Evolutionary conservation across 352 stramenopile genomes (phyloP), one percentile per base, ranked within the genome.

Genomic region (Halophytophthora polymorphica): DNA sequence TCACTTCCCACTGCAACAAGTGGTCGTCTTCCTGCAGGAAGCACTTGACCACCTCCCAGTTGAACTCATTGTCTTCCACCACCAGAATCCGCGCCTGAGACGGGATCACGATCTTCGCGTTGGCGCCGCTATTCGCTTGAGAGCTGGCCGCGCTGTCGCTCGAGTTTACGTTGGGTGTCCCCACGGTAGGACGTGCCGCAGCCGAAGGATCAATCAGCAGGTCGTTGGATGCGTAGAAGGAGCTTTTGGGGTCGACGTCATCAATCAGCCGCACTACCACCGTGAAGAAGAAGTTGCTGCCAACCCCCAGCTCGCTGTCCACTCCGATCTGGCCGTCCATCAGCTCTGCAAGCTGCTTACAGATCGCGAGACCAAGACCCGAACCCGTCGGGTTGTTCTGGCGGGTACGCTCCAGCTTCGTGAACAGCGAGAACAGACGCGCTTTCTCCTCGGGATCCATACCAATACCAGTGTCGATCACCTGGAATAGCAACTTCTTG

Each of bases 321-420:
- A 96, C 81, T 42, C 86, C 83, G 46, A 96, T 94, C 33, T 84
- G 63, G 6, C 86, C 86, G 50, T 89, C 84, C 86, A 96, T 96
- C 18, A 94, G 66, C 52, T 95, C 83, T 7, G 86, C 82, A 25
- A 96, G 78, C 52, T 93, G 81, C 55, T 93, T 94, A 55, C 83
- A 95, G 45, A 96, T 95, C 8, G 83, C 82, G 39, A 96, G 65
- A 8, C 86, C 86, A 7, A 96, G 62, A 6, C 86, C 86, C 13
- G 83, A 94, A 2, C 83, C 83, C n/a, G 83, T 94, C 25, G 83
- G 83, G 38, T 94, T 96, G 61, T 92, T 93, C 56, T 89, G 83
- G 17, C 73, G 68, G 6, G 81, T 91, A 12, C 77, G 74, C 53
- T 92, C 81, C 23, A 91, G 48, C 39, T 93, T 91, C 11, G 78